phyloP scores from a whole-genome alignment of 1,139 yeast species.

The Wickerhamiella infanticola region DNA sequence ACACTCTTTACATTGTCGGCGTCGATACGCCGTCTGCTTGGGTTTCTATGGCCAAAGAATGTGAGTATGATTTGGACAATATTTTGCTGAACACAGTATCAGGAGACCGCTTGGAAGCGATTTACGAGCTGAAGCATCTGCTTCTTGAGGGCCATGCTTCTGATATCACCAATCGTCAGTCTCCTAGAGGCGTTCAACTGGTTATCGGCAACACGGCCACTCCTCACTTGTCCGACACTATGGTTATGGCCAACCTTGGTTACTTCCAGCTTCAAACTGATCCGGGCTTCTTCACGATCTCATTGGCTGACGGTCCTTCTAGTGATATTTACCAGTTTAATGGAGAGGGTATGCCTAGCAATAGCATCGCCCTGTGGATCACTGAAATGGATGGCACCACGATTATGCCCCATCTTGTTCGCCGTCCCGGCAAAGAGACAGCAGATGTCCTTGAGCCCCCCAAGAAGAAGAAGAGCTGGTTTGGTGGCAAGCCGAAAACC shows the following conservation, averaged over 20 bases:
- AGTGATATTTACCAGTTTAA: conserved; percentile 29
- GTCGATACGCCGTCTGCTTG: conserved; percentile 53
- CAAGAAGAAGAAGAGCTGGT: conserved; percentile 4
- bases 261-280: conserved; percentile 56
- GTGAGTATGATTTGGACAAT: conserved; percentile 47
- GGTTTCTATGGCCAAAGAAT: conserved; percentile 38
- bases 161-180: conserved; percentile 26
- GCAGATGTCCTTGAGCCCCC: conserved; percentile 21
- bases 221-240: conserved; percentile 34
- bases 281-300: conserved; percentile 52
- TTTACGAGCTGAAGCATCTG: conserved; percentile 35
- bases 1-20: conserved; percentile 39
- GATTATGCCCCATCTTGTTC: conserved; percentile 31
- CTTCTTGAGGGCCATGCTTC: conserved; percentile 59
- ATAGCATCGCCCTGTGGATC: conserved; percentile 7
- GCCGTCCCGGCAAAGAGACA: conserved; percentile 30
- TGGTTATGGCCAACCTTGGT: conserved; percentile 58
- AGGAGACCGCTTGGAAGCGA: conserved; percentile 24
- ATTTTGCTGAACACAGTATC: conserved; percentile 29
- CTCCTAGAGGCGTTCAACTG: conserved; percentile 41
- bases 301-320: conserved; percentile 29
- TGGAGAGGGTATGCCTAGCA: conserved; percentile 21
- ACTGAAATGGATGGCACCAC: conserved; percentile 7
- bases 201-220: conserved; percentile 24
- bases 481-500: conserved; percentile 8